Evolutionary conservation across 768 basidiomycete species (phyloP).

Genomic region (Tricholoma hemisulphureum): DNA sequence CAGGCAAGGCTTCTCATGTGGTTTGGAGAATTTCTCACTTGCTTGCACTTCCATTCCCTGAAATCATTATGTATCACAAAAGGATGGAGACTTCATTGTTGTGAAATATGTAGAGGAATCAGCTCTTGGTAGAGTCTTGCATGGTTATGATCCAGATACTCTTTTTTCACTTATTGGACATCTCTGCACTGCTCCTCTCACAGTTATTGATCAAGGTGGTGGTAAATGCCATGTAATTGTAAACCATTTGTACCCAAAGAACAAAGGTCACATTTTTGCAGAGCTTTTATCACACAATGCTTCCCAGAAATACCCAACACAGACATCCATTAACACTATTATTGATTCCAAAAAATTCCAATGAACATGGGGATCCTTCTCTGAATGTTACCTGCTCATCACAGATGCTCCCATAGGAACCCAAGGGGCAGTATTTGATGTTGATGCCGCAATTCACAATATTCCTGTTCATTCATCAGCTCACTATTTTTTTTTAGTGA

Average conservation of each 20-base stretch:
- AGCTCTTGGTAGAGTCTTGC: constrained; percentile 9
- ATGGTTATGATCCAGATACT: constrained; percentile 7
- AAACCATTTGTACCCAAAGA: constrained; percentile 19
- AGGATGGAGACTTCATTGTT: constrained; percentile 9
- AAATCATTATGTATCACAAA: constrained; percentile 12
- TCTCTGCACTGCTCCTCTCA: constrained; percentile 25
- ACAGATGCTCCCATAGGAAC: constrained; percentile 1
- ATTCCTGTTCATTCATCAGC: background rate
- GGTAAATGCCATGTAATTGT: constrained; percentile 24
- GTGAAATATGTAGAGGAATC: constrained; percentile 15
- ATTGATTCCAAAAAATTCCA: constrained; percentile 2
- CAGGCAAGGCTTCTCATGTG: constrained; percentile 18
- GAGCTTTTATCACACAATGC: background rate
- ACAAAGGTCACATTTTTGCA: background rate
- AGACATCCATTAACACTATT: constrained; percentile 1
- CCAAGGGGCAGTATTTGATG: constrained; percentile 4
- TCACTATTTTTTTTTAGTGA: background rate
- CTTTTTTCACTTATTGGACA: constrained; percentile 20
- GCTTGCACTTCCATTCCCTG: constrained; percentile 8
- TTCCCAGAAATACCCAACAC: background rate
- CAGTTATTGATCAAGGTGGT: constrained; percentile 20
- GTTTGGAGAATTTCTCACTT: constrained; percentile 7
- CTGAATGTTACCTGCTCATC: constrained; percentile 3
- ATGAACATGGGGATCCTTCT: constrained; percentile 9
- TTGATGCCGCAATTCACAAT: constrained; percentile 2